Conservation (phyloP, 345 rosid genomes). For the Anastatica hierochuntica region DNA sequence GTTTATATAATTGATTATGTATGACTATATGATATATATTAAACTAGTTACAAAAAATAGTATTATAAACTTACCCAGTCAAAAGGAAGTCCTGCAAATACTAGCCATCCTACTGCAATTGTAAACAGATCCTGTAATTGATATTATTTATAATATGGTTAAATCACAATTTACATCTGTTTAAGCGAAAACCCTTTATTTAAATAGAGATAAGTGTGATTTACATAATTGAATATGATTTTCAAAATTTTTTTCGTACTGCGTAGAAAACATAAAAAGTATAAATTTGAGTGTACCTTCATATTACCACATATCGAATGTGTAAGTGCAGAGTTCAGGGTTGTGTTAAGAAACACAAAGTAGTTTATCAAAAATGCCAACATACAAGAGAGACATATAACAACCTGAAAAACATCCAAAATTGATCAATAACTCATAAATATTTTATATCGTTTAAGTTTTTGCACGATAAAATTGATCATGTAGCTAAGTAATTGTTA, state of each 20-base stretch:
- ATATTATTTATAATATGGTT: not conserved
- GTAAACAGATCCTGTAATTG: conserved; percentile 56
- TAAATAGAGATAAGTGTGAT: not conserved
- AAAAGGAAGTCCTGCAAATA: conserved; percentile 71
- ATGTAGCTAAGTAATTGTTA: too few relatives aligned
- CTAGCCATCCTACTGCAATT: conserved; percentile 56
- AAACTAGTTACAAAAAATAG: too few relatives aligned
- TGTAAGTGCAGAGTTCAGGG: conserved; percentile 62
- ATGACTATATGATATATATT: too few relatives aligned
- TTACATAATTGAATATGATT: not conserved
- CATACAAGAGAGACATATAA: conserved; percentile 50
- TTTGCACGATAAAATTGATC: too few relatives aligned
- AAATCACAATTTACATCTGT: too few relatives aligned
- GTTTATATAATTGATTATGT: too few relatives aligned
- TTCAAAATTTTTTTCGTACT: not conserved
- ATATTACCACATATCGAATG: conserved; percentile 69
- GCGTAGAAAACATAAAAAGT: not conserved
- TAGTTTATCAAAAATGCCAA: conserved; percentile 66
- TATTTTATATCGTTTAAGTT: not conserved
- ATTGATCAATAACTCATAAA: not conserved
- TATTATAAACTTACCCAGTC: conserved; percentile 31
- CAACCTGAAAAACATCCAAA: conserved; percentile 32
- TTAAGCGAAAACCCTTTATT: too few relatives aligned
- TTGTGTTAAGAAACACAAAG: conserved; percentile 54
- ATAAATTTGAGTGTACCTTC: conserved; percentile 34